phyloP scores from a whole-genome alignment of 306 rosid species.

The Pyrus betulifolia region DNA sequence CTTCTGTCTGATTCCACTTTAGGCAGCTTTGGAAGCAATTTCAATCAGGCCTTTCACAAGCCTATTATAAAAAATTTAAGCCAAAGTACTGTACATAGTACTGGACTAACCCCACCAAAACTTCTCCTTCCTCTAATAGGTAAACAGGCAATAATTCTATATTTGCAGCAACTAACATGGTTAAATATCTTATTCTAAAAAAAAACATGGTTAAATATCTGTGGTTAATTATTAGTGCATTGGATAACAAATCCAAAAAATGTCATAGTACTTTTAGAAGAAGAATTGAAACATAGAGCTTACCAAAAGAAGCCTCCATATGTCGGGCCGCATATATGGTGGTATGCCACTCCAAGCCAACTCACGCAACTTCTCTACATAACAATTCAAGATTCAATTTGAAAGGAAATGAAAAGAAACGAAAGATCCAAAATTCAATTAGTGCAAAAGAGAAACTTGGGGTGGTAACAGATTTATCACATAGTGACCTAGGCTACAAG shows the following conservation, averaged over 20 bases:
- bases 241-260: neutral
- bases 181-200: neutral
- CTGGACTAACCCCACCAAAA: neutral
- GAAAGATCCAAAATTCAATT: neutral
- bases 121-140: neutral
- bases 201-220: neutral
- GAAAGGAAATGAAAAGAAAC: neutral
- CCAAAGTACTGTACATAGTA: neutral
- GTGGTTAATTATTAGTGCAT: neutral
- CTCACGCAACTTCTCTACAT: conserved; percentile 83
- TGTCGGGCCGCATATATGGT: conserved; percentile 86
- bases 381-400: conserved; percentile 4
- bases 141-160: neutral
- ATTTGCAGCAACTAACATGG: neutral
- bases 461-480: neutral
- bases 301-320: conserved; percentile 97
- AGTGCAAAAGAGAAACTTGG: neutral
- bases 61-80: neutral
- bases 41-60: neutral
- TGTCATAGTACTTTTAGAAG: neutral
- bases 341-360: conserved; percentile 95
- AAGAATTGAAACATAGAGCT: conserved; percentile 19
- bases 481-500: neutral
- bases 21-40: neutral
- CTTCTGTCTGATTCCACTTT: neutral